phyloP scores from a whole-genome alignment of 257 asterid species.

The Plantago elongata region DNA sequence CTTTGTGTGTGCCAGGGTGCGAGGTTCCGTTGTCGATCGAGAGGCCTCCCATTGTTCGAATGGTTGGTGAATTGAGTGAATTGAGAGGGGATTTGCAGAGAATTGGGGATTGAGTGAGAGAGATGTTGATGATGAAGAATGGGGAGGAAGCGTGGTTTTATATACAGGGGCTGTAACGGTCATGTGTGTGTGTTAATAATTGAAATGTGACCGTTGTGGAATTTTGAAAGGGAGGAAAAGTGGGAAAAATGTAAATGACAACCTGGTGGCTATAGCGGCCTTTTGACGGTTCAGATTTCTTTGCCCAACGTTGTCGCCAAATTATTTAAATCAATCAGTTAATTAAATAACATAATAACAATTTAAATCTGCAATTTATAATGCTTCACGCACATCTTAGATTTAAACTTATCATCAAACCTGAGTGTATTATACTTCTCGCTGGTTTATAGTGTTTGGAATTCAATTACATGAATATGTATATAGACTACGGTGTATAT shows the following conservation, averaged over 20 bases:
- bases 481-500: no score
- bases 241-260: background rate
- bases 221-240: background rate
- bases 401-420: no score
- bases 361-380: no score
- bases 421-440: no score
- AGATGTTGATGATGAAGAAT: background rate
- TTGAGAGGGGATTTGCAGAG: background rate
- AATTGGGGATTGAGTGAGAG: background rate
- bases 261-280: background rate
- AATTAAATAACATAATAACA: no score
- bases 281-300: no score
- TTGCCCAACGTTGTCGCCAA: no score
- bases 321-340: no score
- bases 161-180: background rate
- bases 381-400: no score
- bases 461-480: no score
- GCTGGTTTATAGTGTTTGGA: no score
- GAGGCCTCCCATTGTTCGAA: slow-evolving; percentile 22
- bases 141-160: no score
- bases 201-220: slow-evolving; percentile 1
- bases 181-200: background rate
- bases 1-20: slow-evolving; percentile 41
- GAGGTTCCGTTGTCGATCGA: slow-evolving; percentile 21
- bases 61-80: background rate